phyloP scores from a whole-genome alignment of 2,329 filamentous ascomycete species.

The Xenosphaeropsis pyriputrescens region DNA sequence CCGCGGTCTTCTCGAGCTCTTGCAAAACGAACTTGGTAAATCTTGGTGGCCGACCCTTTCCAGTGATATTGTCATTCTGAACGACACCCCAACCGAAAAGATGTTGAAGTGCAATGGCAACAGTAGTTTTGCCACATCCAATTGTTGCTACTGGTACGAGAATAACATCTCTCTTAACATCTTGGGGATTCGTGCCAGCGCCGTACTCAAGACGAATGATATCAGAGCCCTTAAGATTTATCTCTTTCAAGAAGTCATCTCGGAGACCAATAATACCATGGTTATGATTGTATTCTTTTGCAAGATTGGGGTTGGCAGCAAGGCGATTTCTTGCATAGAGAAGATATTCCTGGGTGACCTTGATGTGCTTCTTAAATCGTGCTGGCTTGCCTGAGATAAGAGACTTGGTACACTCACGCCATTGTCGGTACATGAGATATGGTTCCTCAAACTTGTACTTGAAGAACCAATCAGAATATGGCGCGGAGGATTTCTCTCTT shows the following conservation, averaged over 20 bases:
- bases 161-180: conserved; percentile 54
- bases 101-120: conserved; percentile 66
- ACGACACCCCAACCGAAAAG: conserved; percentile 87
- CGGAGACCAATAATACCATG: conserved; percentile 90
- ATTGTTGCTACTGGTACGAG: conserved; percentile 88
- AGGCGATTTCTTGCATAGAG: conserved; percentile 65
- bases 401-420: conserved; percentile 91
- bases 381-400: conserved; percentile 64
- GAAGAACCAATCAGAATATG: conserved; percentile 95
- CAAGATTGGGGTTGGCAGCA: conserved; percentile 50
- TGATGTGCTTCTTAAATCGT: conserved; percentile 70
- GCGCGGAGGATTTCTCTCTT: conserved; percentile 28
- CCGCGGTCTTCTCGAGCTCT: conserved; percentile 47
- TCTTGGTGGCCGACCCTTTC: conserved; percentile 58
- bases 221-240: conserved; percentile 76
- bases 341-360: conserved; percentile 86
- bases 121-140: conserved; percentile 91
- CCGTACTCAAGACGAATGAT: conserved; percentile 65
- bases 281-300: conserved; percentile 63
- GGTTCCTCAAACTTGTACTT: conserved; percentile 99
- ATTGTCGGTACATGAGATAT: conserved; percentile 97
- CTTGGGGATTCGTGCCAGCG: conserved; percentile 30
- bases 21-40: conserved; percentile 62
- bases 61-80: conserved; percentile 92
- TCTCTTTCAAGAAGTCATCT: conserved; percentile 72